A percentile compares a stretch with the other conserved stretches of the same genome.
Conservation (phyloP, 2,329 filamentous ascomycete genomes). For the Lachnellula occidentalis region DNA sequence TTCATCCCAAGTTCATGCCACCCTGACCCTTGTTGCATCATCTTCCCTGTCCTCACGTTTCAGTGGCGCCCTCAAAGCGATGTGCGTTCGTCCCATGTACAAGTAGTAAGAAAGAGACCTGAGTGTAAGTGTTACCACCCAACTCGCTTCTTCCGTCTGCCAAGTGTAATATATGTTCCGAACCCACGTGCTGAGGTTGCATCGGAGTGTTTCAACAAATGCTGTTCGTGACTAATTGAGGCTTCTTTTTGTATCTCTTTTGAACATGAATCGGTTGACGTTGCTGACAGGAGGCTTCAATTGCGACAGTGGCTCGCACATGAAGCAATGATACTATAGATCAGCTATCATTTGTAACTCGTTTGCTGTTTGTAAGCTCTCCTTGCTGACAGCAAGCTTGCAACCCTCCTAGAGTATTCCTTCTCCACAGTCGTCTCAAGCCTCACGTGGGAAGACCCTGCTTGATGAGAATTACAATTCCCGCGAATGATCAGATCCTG, state of each 20-base stretch:
- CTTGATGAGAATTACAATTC: not conserved
- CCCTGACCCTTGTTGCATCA: no score
- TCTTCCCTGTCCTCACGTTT: no score
- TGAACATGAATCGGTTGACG: not conserved
- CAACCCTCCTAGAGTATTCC: not conserved
- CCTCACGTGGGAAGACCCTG: not conserved
- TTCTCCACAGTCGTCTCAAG: not conserved
- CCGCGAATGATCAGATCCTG: not conserved
- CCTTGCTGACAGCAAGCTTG: not conserved
- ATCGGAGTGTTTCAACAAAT: not conserved
- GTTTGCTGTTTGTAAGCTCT: not conserved
- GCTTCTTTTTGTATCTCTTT: no score
- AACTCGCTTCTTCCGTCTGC: no score
- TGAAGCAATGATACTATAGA: not conserved
- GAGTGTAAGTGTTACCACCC: no score
- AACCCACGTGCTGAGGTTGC: not conserved
- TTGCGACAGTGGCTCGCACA: not conserved
- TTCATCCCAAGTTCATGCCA: no score
- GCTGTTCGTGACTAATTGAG: not conserved
- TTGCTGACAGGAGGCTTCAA: not conserved
- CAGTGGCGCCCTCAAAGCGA: no score
- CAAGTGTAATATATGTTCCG: no score
- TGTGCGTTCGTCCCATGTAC: no score
- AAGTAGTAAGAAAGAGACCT: no score
- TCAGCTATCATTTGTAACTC: not conserved